Conservation (phyloP, 1,284 basidiomycete genomes). For the Thecaphora frezii region DNA sequence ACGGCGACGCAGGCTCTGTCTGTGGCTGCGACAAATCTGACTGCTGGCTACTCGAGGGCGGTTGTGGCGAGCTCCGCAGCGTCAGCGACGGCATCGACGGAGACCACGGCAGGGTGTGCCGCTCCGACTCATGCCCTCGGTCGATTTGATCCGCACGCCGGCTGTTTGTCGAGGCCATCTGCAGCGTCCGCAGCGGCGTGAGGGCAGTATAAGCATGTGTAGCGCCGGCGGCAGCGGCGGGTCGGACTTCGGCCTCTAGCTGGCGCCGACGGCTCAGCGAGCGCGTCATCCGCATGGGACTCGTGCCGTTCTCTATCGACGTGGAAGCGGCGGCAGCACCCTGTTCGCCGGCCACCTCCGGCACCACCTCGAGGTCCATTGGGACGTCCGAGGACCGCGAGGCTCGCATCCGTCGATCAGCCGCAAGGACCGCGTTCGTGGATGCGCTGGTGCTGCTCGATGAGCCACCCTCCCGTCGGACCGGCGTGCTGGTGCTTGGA, state of each 20-base stretch:
- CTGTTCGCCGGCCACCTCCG: not conserved
- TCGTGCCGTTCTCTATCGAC: not conserved
- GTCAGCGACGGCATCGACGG: not conserved
- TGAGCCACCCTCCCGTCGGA: not conserved
- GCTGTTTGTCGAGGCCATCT: not conserved
- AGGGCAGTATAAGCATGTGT: not conserved
- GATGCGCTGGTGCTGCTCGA: not conserved
- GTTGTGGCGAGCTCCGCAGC: not conserved
- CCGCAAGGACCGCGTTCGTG: not conserved
- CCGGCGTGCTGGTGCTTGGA: too few species aligned
- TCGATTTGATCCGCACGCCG: not conserved
- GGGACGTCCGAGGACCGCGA: not conserved
- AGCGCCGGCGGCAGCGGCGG: not conserved
- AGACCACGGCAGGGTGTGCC: not conserved
- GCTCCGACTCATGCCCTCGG: not conserved
- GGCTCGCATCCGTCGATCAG: not conserved
- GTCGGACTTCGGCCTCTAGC: not conserved
- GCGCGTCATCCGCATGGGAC: not conserved
- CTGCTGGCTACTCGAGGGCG: not conserved
- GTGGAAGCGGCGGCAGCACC: not conserved
- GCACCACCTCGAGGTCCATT: not conserved
- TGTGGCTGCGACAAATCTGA: not conserved
- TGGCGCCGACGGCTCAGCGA: too few species aligned
- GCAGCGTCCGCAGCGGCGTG: not conserved
- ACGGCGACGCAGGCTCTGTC: constrained; percentile 24